Percentiles rank a stretch among this genome's conserved stretches.
phyloP scores from a whole-genome alignment of 345 rosid species.

The Linum usitatissimum region DNA sequence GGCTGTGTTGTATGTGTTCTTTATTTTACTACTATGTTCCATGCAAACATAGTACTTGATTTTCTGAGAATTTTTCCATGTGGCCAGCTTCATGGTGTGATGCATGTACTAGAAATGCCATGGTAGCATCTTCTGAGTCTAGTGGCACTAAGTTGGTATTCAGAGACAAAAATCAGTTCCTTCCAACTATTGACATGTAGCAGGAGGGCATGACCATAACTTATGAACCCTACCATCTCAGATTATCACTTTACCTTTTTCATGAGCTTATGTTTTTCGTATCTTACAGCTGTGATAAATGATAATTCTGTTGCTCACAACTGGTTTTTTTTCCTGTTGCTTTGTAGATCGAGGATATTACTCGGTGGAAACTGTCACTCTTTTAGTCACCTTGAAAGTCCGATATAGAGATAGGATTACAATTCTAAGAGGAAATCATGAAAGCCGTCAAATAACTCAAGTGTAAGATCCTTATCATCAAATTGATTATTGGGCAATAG shows the following conservation, averaged over 20 bases:
- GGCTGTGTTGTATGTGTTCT: background rate
- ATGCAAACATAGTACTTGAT: background rate
- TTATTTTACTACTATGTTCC: background rate
- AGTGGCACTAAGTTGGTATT: background rate
- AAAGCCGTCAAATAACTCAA: slow-evolving; percentile 30
- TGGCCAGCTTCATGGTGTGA: background rate
- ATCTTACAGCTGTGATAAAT: background rate
- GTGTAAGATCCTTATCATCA: slow-evolving; percentile 17
- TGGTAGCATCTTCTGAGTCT: background rate
- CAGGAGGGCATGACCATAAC: background rate
- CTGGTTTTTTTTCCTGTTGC: background rate
- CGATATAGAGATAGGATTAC: slow-evolving; percentile 31
- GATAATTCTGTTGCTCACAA: background rate
- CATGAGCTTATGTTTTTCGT: background rate
- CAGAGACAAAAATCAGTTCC: background rate
- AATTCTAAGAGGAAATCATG: slow-evolving; percentile 28
- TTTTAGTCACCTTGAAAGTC: slow-evolving; percentile 27
- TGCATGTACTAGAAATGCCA: background rate
- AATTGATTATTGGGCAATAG: background rate
- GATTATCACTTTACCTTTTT: background rate
- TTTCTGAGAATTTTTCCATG: background rate
- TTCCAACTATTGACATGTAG: background rate
- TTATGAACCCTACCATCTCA: background rate
- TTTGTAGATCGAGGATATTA: slow-evolving; percentile 29
- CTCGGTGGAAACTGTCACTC: slow-evolving; percentile 30